Base-by-base conservation (phyloP, 2,329 filamentous ascomycete genomes). In the Chaetomium strumarium region DNA sequence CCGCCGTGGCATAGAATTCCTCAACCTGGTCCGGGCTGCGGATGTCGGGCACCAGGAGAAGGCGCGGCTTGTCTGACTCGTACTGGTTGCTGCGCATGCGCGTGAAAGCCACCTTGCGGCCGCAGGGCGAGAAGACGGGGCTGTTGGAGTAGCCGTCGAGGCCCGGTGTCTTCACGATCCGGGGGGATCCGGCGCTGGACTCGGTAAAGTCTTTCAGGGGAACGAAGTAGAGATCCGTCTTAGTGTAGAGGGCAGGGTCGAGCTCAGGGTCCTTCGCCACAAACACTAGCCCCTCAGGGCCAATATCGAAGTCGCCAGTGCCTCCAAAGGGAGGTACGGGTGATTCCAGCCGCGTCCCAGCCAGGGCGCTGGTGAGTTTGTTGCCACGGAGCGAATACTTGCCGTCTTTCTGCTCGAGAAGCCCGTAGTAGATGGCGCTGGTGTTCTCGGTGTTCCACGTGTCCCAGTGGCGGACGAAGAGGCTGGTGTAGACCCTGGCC, bases 391-490 rank as follows among this genome's bases (percentile, higher is more conserved):
- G 68, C 24, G 62, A 64, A 64, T 72, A 79, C n/a, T 59, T 51
- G 13, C 60, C 68, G 13, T 67, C 66, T 34, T 65, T 68, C 64
- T 72, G 73, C 58, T 68, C 72, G 44, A 93, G 66, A 5, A 78
- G 77, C 31, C 84, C 84, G 30, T 88, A 87, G 76, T 85, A 93
- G 29, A 96, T 76, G 2, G 85, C 79, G 62, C 84, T 85, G 56
- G 78, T 81, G 62, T 88, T 84, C 42, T 83, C 78, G 1, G 79
- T 82, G 24, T 83, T 74, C 70, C 85, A 95, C n/a, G 77, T 69
- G 65, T 95, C 88, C 89, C 89, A 95, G 63, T 95, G 88, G 13
- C 89, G 80, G 29, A 88, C 86, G 63, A 88, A 93, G 24, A 91
- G 79, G 44, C 79, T 81, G 17, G 81, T 81, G 67, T 93, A 93